Evolutionary conservation across 495 filamentous ascomycete species (phyloP), one percentile per base, ranked within the genome.

Genomic region (Penicillium odoratum): DNA sequence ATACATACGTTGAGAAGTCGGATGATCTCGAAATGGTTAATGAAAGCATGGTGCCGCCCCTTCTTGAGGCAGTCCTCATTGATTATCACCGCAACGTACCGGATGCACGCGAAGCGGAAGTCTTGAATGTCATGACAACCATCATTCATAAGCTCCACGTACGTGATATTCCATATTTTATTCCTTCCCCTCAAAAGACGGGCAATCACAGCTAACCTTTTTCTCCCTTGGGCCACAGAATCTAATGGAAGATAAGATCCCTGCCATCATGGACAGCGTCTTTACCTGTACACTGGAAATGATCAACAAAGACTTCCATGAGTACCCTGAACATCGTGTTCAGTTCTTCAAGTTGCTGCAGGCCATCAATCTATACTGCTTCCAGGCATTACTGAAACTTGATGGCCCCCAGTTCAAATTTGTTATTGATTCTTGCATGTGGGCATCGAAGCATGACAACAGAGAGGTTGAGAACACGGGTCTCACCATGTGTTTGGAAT

Each of bases 251-350:
- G 94, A 98, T 69, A 95, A 98, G 73, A 91, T 99, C 3, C 91
- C 92, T 0, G 86, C 86, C 44, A 97, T 98, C 70, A 96, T 99
- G 91, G 92, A 98, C 68, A 94, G 93, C 66, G 91, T 99, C 18
- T 99, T 99, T 69, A 93, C 97, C 72, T 98, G 94, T 76, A 99
- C 94, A 7, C 78, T 99, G 42, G 90, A 96, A 61, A 99, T 99
- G 94, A 98, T 99, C 78, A 99, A 98, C 83, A 99, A 98, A 74
- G 93, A 99, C 68, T 99, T 98, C 77, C 95, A 96, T 47, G 94
- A 99, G 70, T 99, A 95, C 72, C 94, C 94, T 0, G 94, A 99
- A 68, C 94, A 98, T 66, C 88, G 94, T 42, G 94, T 99, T 4
- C 93, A 97, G 71, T 99, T 99, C 72, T 99, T 98, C 83, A 95